Evolutionary conservation across 331 rosid species (phyloP), one percentile per base, ranked within the genome.

Genomic region (Phaseolus coccineus): DNA sequence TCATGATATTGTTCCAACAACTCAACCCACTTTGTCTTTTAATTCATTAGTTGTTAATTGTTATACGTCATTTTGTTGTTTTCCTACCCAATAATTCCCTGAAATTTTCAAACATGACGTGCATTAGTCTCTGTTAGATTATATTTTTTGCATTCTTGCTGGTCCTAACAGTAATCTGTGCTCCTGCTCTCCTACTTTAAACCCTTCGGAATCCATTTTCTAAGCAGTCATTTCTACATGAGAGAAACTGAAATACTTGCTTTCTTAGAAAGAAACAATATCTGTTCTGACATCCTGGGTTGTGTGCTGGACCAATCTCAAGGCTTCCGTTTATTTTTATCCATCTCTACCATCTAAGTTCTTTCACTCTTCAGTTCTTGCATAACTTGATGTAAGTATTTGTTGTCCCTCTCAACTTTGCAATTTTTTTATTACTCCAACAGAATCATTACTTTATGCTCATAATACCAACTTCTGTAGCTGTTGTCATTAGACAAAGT

Each of bases 101-200:
- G 92, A 83, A 83, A 71, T 83, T 30, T 88, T 83, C 87, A 84
- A 86, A 79, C 87, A 62, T 3, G 30, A 77, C 83, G 68, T 67
- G 44, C 30, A 16, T 59, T 47, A 31, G 22, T 4, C 65, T 75
- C 37, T 58, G 59, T 71, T 9, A 25, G n/a, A 16, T 75, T 70
- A 51, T 24, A 46, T 70, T 46, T 46, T 27, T 67, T 19, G 53
- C 13, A 13, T 67, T 44, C 11, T 24, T 24, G 2, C 33, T 50
- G 67, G 59, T 74, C 71, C 31, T 59, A 28, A 7, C 0, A 0
- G 11, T 14, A 51, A 14, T 6, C 35, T 53, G 48, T 56, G 33
- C 44, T 40, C 44, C 1, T 40, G 1, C 6, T 40, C 44, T 40
- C 44, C 9, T 40, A 40, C 44, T 40, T 40, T 6, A 28, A 40